Evolutionary conservation across 148 eudicot species (phyloP).

Genomic region (Cornus florida): DNA sequence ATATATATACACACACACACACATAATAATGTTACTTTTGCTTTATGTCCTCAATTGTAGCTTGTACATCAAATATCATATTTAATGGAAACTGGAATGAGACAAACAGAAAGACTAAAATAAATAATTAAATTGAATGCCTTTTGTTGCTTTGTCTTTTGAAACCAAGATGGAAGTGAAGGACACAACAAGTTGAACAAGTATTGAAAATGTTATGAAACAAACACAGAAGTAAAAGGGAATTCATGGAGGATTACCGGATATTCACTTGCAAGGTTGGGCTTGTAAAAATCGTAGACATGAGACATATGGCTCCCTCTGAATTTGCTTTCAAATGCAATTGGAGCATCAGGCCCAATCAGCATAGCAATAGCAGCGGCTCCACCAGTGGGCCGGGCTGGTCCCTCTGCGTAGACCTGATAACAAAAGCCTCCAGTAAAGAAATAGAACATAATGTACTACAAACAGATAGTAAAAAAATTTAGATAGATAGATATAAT

Average conservation of each 20-base stretch:
- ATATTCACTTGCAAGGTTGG: slow-evolving; percentile 88
- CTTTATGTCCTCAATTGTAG: neutral
- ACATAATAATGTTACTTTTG: neutral
- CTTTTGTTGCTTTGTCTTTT: neutral
- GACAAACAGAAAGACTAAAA: too few relatives aligned
- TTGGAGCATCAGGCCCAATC: slow-evolving; percentile 86
- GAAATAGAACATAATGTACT: neutral
- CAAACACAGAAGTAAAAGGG: neutral
- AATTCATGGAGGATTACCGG: slow-evolving; percentile 43
- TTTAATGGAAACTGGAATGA: neutral
- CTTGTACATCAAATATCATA: neutral
- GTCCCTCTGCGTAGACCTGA: slow-evolving; percentile 96
- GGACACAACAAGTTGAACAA: neutral
- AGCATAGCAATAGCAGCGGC: slow-evolving; percentile 90
- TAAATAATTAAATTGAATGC: neutral
- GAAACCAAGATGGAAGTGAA: neutral
- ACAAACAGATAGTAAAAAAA: neutral
- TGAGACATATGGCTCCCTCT: slow-evolving; percentile 89
- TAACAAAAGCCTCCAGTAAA: slow-evolving; percentile 15
- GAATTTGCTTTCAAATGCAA: slow-evolving; percentile 79
- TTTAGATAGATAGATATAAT: neutral
- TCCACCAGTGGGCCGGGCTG: slow-evolving; percentile 93
- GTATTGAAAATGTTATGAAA: neutral
- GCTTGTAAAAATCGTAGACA: slow-evolving; percentile 87
- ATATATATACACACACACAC: too few relatives aligned